These are phyloP conservation scores for Chenopodium berlandieri DNA, from an alignment of 148 eudicot species.

Conservation along the genomic window DNA sequence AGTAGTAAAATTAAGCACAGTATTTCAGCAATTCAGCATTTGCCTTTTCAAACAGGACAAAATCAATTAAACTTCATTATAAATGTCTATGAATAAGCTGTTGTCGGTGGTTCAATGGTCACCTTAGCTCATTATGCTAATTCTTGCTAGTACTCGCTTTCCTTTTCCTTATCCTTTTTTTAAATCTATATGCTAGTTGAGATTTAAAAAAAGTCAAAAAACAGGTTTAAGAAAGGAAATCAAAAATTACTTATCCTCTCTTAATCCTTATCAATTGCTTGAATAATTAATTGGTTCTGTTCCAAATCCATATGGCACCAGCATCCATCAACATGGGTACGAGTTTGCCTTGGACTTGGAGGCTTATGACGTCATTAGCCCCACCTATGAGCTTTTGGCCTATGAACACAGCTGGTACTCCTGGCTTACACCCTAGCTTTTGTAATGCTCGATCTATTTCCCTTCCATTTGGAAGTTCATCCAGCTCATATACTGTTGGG, in stretches of 20 bases:
- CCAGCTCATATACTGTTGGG: constrained; percentile 40
- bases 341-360: constrained; percentile 39
- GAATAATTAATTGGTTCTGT: constrained; percentile 29
- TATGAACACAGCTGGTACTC: constrained; percentile 43
- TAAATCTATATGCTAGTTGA: constrained; percentile 12
- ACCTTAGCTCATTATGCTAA: constrained; percentile 10
- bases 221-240: constrained; percentile 1
- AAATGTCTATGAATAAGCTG: constrained; percentile 21
- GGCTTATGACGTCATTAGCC: constrained; percentile 44
- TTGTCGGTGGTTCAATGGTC: constrained; percentile 12
- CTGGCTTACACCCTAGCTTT: constrained; percentile 39
- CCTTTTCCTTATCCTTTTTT: background rate
- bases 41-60: constrained; percentile 5
- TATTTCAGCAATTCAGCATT: constrained; percentile 1
- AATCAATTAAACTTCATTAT: constrained; percentile 9
- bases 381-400: constrained; percentile 47
- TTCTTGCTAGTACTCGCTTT: background rate
- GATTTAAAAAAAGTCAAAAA: background rate
- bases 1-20: background rate
- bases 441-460: constrained; percentile 42
- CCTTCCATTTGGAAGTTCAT: constrained; percentile 38
- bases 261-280: background rate
- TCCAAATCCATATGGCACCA: constrained; percentile 43
- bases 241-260: constrained; percentile 1
- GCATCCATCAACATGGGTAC: constrained; percentile 40